Conservation (phyloP, 2,329 filamentous ascomycete species). For the Sporothrix humicola region DNA sequence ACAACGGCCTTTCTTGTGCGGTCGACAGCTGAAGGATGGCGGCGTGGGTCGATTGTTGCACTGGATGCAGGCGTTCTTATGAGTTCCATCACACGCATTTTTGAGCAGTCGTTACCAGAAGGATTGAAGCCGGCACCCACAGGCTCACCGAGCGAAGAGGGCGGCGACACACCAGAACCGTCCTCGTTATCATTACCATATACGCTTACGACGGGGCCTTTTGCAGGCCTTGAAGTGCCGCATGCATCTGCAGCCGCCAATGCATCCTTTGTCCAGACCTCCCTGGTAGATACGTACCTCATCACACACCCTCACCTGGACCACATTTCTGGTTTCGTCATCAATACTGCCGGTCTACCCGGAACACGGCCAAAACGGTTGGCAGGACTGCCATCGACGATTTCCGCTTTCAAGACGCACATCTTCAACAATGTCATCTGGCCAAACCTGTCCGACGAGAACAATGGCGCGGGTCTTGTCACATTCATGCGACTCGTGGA, state of each 20-base stretch:
- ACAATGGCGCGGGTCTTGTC: slow-evolving; percentile 88
- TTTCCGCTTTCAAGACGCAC: slow-evolving; percentile 87
- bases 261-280: slow-evolving; percentile 76
- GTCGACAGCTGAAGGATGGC: slow-evolving; percentile 78
- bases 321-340: slow-evolving; percentile 87
- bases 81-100: slow-evolving; percentile 78
- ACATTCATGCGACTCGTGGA: slow-evolving; percentile 89
- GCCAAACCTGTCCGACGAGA: slow-evolving; percentile 96
- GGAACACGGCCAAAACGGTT: slow-evolving; percentile 82
- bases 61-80: slow-evolving; percentile 93
- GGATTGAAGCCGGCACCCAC: slow-evolving; percentile 43
- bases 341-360: slow-evolving; percentile 88
- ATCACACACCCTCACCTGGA: slow-evolving; percentile 98
- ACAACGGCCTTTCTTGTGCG: slow-evolving; percentile 89
- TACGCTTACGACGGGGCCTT: slow-evolving; percentile 71
- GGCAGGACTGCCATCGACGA: slow-evolving; percentile 85
- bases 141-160: slow-evolving; percentile 27
- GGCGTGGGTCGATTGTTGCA: slow-evolving; percentile 81
- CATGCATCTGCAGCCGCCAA: slow-evolving; percentile 73
- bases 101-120: slow-evolving; percentile 61
- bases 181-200: slow-evolving; percentile 53
- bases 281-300: slow-evolving; percentile 84
- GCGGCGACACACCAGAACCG: slow-evolving; percentile 21
- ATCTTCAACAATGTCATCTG: slow-evolving; percentile 98
- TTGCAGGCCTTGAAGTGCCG: slow-evolving; percentile 76